phyloP scores from a whole-genome alignment of 2,329 filamentous ascomycete species.

The Thielaviopsis musarum region DNA sequence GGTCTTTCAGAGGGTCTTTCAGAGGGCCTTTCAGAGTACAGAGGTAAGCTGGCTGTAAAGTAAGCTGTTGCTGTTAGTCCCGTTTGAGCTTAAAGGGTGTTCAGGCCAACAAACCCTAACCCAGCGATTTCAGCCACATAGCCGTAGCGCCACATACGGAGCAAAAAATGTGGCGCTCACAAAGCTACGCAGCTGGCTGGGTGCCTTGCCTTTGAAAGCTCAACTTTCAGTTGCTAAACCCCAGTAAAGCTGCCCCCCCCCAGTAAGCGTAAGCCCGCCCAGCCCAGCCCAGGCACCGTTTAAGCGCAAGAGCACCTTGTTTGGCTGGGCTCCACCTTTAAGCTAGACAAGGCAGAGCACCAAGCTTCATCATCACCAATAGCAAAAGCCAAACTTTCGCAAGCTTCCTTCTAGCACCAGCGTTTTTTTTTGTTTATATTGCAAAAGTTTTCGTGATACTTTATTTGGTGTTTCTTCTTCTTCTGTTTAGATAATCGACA shows the following conservation, averaged over 20 bases:
- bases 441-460: not conserved
- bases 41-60: constrained; percentile 1
- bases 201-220: constrained; percentile 8
- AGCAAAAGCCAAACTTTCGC: not conserved
- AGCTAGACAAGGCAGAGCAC: constrained; percentile 12
- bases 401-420: not conserved
- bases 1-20: too few relatives aligned
- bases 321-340: not conserved
- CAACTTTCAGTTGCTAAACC: not conserved
- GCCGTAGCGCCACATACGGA: not conserved
- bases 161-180: not conserved
- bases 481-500: not conserved
- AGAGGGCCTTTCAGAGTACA: too few relatives aligned
- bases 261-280: too few relatives aligned
- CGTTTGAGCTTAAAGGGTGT: too few relatives aligned
- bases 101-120: not conserved
- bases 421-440: not conserved
- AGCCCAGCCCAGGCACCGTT: not conserved
- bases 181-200: constrained; percentile 10
- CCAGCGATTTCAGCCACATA: not conserved
- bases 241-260: not conserved
- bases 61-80: not conserved
- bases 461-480: not conserved
- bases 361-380: constrained; percentile 12
- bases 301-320: not conserved